phyloP scores from a whole-genome alignment of 441 rosid species.

The Erodium texanum region DNA sequence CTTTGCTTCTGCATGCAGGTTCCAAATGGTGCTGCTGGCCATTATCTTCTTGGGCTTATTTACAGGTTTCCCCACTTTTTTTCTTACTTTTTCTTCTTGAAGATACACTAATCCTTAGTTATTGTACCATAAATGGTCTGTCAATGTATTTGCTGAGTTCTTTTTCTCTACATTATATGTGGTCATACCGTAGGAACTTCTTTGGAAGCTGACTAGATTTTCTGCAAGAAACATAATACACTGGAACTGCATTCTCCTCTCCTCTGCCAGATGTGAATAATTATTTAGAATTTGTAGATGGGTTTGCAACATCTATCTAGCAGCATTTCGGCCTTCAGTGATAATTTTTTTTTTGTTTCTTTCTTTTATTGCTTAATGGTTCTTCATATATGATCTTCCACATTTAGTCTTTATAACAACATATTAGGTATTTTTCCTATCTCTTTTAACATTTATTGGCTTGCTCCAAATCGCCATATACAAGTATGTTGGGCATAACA shows the following conservation, averaged over 20 bases:
- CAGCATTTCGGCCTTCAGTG: neutral
- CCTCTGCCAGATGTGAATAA: neutral
- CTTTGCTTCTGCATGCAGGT: slow-evolving; percentile 35
- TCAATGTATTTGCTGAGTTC: neutral
- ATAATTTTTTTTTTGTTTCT: neutral
- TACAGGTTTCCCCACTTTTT: slow-evolving; percentile 31
- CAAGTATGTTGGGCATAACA: neutral
- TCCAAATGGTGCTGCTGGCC: slow-evolving; percentile 52
- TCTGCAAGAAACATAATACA: neutral
- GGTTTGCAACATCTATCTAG: neutral
- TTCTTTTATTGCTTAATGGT: neutral
- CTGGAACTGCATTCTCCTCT: neutral
- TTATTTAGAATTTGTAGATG: neutral
- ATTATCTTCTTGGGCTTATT: slow-evolving; percentile 51
- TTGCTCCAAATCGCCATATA: neutral
- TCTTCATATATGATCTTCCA: neutral
- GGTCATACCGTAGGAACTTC: neutral
- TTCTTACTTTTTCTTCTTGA: no score
- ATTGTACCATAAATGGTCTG: slow-evolving; percentile 6
- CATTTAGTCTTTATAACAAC: neutral
- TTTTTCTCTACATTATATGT: neutral
- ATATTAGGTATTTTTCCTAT: neutral
- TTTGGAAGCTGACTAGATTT: neutral
- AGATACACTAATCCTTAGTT: no score
- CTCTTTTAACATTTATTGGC: neutral